Conservation (phyloP, 176 grass and related monocot species). For the Hsuehochloa calcarea region DNA sequence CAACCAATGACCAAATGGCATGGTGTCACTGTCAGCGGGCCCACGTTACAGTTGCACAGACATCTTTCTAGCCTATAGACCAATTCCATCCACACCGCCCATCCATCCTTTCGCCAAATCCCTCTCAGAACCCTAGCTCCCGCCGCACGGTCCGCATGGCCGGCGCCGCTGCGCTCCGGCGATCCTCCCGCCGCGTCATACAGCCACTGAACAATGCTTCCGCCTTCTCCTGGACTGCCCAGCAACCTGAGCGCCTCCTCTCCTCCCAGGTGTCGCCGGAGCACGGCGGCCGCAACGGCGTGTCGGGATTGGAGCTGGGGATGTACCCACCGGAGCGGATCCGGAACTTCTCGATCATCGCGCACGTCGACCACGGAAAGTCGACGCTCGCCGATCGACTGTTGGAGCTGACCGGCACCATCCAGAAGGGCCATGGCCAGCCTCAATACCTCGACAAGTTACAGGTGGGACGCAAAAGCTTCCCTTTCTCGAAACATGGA, state of each 20-base stretch:
- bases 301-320: constrained; percentile 51
- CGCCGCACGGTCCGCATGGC: constrained; percentile 30
- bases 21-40: neutral
- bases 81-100: neutral
- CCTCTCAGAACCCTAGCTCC: constrained; percentile 49
- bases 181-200: constrained; percentile 22
- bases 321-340: constrained; percentile 76
- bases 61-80: no score
- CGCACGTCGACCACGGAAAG: constrained; percentile 91
- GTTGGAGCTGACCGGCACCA: constrained; percentile 87
- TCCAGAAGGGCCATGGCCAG: constrained; percentile 82
- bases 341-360: constrained; percentile 90
- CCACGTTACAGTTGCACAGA: neutral
- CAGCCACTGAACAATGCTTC: neutral
- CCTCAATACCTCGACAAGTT: constrained; percentile 93
- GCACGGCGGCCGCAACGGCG: constrained; percentile 35
- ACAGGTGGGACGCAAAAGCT: constrained; percentile 41
- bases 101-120: neutral
- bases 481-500: neutral
- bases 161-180: constrained; percentile 46
- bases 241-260: constrained; percentile 25
- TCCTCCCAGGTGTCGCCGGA: constrained; percentile 42
- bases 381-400: constrained; percentile 82
- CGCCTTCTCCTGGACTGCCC: constrained; percentile 10
- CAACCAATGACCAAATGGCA: no score